Conservation (phyloP, 306 rosid genomes). For the Hippophae gyantsensis region DNA sequence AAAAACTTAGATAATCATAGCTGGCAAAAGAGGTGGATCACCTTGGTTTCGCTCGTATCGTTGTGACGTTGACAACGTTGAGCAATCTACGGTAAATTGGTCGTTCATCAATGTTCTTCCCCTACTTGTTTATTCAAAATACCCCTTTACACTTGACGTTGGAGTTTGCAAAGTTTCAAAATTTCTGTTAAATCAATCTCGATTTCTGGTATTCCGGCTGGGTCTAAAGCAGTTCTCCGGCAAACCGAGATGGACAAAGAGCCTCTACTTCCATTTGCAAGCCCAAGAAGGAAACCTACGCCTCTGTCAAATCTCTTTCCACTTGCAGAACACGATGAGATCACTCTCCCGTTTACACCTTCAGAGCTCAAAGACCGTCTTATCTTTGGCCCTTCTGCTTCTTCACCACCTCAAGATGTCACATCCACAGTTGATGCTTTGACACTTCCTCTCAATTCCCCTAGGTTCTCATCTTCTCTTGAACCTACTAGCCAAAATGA, state of each 20-base stretch:
- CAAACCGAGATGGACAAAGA: constrained; percentile 57
- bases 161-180: not conserved
- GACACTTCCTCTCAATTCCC: constrained; percentile 37
- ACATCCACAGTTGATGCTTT: constrained; percentile 57
- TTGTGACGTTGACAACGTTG: too few relatives aligned
- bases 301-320: constrained; percentile 25
- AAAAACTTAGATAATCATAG: too few relatives aligned
- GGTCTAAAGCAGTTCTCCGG: not conserved
- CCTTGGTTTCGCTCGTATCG: too few relatives aligned
- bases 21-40: too few relatives aligned
- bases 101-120: not conserved
- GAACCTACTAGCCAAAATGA: constrained; percentile 13
- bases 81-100: too few relatives aligned
- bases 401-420: constrained; percentile 26
- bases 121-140: too few relatives aligned
- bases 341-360: constrained; percentile 46
- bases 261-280: constrained; percentile 59
- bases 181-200: not conserved
- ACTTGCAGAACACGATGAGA: constrained; percentile 60
- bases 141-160: too few relatives aligned
- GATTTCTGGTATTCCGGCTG: constrained; percentile 8
- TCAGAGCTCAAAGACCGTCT: constrained; percentile 65
- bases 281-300: constrained; percentile 37
- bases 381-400: constrained; percentile 61
- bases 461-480: constrained; percentile 36